Evolutionary conservation across 768 basidiomycete species (phyloP), one percentile per base, ranked within the genome.

Genomic region (Chlorophyllum brunneum): DNA sequence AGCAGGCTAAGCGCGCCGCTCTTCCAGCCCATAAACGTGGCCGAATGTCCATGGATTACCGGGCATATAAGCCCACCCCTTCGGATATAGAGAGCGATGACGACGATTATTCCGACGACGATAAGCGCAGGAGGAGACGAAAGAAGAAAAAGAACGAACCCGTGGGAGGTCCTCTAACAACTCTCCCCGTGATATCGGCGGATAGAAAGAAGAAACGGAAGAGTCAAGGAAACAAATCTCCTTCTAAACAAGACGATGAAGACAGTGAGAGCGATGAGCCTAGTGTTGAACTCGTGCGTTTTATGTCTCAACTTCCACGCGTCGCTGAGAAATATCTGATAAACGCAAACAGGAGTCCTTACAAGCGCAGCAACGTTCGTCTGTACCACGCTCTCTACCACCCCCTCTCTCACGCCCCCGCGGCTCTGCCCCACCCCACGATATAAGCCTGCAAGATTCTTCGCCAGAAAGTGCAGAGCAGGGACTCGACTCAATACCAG

Each of bases 11-110:
- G 44, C 61, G 60, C 37, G 49, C 61, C 20, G 56, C 64, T 8
- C 56, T 60, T 20, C 61, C 69, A 1, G 61, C 60, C 6, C 69
- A 75, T 56, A 79, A 74, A 62, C 79, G 82, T 22, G 77, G 76
- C 58, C 80, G 84, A 27, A 88, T 90, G 56, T 86, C 86, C 0
- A 61, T 71, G 20, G 91, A 92, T 65, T 90, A 92, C 68, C 88
- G 86, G 64, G 90, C 90, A 0, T 93, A 92, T 60, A 78, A 78
- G 48, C 90, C 90, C 16, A 67, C 81, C 1, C 64, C 66, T 50
- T 86, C 83, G 6, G 86, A 87, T 57, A 58, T 80, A 29, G 88
- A 89, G 34, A 74, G 70, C 34, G 77, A 79, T 6, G 82, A 83
- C 5, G 85, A 82, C 29, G 82, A 84, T 44, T 69, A 70, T 44